These are phyloP conservation scores for Talaromyces trachyspermus DNA, from an alignment of 495 filamentous ascomycete species.

Conservation along the genomic window DNA sequence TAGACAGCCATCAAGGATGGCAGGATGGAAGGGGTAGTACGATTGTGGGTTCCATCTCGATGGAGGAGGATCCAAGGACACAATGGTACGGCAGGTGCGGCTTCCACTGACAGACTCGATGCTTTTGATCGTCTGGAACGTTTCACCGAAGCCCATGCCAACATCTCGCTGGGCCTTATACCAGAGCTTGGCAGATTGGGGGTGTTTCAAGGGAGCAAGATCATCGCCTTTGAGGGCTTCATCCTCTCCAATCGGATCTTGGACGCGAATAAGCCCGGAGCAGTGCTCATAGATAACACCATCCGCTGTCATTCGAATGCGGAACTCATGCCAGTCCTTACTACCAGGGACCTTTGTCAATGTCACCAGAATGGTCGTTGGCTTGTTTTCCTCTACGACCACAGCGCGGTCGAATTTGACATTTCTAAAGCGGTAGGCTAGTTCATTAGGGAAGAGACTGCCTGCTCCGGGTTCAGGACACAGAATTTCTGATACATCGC, in stretches of 20 bases:
- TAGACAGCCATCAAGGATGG: constrained; percentile 12
- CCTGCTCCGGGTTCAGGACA: neutral
- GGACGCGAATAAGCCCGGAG: constrained; percentile 23
- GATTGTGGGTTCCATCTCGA: constrained; percentile 9
- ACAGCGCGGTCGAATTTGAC: constrained; percentile 36
- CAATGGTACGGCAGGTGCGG: constrained; percentile 5
- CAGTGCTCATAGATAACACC: constrained; percentile 35
- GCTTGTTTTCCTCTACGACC: constrained; percentile 30
- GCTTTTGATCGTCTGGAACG: constrained; percentile 10
- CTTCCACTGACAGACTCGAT: constrained; percentile 8
- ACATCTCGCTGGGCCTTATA: constrained; percentile 17
- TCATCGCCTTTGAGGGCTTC: neutral
- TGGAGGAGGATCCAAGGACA: constrained; percentile 8
- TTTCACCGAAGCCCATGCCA: constrained; percentile 16
- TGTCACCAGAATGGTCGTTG: constrained; percentile 37
- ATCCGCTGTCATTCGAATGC: constrained; percentile 30
- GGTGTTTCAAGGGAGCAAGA: constrained; percentile 8
- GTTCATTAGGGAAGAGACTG: constrained; percentile 9
- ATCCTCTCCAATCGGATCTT: neutral
- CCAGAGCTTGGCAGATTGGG: constrained; percentile 7
- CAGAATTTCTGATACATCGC: neutral
- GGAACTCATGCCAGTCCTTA: constrained; percentile 43
- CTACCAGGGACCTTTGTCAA: constrained; percentile 12
- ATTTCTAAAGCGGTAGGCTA: constrained; percentile 23
- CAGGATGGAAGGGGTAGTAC: constrained; percentile 12